phyloP scores from a whole-genome alignment of 495 filamentous ascomycete genomes.

The Penicillium bovifimosum region DNA sequence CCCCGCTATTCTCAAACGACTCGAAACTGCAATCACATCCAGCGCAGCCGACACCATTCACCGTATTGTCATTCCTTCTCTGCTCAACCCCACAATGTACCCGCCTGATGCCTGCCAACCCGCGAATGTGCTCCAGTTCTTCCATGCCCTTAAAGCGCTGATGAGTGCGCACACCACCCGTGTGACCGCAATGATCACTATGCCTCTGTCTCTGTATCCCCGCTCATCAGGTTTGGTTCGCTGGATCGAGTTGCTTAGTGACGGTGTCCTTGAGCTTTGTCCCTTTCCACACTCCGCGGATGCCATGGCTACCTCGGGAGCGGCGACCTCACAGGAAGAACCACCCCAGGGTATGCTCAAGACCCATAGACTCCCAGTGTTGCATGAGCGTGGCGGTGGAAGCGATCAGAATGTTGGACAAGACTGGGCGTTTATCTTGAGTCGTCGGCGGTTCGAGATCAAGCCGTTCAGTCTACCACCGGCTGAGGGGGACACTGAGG shows the following conservation, averaged over 20 bases:
- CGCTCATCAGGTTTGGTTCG: conserved; percentile 71
- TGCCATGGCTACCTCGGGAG: conserved; percentile 49
- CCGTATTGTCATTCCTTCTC: conserved; percentile 73
- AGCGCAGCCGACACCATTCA: conserved; percentile 61
- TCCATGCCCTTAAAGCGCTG: conserved; percentile 73
- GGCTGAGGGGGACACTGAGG: conserved; percentile 70
- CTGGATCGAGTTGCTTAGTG: conserved; percentile 81
- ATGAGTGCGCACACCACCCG: conserved; percentile 59
- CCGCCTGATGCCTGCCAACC: conserved; percentile 61
- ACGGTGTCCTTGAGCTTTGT: conserved; percentile 83
- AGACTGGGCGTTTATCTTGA: conserved; percentile 85
- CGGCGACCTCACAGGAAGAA: conserved; percentile 55
- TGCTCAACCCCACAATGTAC: conserved; percentile 81
- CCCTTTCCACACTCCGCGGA: conserved; percentile 70
- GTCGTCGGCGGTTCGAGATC: conserved; percentile 76
- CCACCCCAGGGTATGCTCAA: conserved; percentile 80
- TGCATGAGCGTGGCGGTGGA: conserved; percentile 82
- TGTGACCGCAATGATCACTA: conserved; percentile 68
- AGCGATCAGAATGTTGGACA: conserved; percentile 64
- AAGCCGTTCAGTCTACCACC: conserved; percentile 88
- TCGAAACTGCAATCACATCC: conserved; percentile 52
- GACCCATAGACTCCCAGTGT: conserved; percentile 74
- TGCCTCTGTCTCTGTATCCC: conserved; percentile 77
- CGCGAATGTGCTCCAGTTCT: conserved; percentile 69
- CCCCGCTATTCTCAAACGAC: conserved; percentile 52